Percentiles rank a stretch among this genome's conserved stretches.
These are phyloP conservation scores for Pseudonitzschia delicatissima DNA, from an alignment of 108 stramenopile genomes.

Conservation along the genomic window DNA sequence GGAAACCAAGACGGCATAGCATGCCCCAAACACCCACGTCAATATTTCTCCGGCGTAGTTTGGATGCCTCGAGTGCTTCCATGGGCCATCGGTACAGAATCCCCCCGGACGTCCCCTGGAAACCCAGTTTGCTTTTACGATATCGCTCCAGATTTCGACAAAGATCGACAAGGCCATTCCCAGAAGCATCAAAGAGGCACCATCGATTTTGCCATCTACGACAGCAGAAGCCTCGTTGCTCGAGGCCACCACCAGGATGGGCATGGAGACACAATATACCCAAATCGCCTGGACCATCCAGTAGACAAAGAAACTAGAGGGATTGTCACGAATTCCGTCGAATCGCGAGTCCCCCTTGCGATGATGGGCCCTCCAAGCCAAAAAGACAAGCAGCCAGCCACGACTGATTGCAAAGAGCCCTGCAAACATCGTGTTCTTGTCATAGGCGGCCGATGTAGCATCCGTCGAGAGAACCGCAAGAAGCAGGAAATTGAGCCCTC, in stretches of 20 bases:
- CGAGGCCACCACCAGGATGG: constrained; percentile 35
- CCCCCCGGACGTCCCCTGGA: constrained; percentile 43
- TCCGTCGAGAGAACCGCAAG: constrained; percentile 30
- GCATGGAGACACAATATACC: constrained; percentile 60
- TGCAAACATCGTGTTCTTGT: constrained; percentile 34
- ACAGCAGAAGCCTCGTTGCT: neutral
- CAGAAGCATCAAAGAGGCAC: constrained; percentile 26
- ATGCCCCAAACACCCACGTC: constrained; percentile 60
- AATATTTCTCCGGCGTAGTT: constrained; percentile 77
- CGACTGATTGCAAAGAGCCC: constrained; percentile 50
- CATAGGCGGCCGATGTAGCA: neutral
- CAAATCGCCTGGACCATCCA: constrained; percentile 71
- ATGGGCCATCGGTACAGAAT: constrained; percentile 55
- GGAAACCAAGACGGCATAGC: neutral
- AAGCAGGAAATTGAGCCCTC: constrained; percentile 54
- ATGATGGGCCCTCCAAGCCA: constrained; percentile 66
- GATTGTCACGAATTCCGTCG: constrained; percentile 50
- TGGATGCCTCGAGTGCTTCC: constrained; percentile 63
- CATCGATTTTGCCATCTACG: neutral
- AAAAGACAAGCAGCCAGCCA: constrained; percentile 55
- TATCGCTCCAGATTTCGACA: constrained; percentile 57
- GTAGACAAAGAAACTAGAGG: constrained; percentile 43
- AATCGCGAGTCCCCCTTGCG: constrained; percentile 69
- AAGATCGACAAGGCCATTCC: constrained; percentile 37
- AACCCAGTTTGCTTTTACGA: constrained; percentile 65